These are phyloP conservation scores for Eutrema salsugineum DNA, from an alignment of 441 rosid species.

Conservation along the genomic window DNA sequence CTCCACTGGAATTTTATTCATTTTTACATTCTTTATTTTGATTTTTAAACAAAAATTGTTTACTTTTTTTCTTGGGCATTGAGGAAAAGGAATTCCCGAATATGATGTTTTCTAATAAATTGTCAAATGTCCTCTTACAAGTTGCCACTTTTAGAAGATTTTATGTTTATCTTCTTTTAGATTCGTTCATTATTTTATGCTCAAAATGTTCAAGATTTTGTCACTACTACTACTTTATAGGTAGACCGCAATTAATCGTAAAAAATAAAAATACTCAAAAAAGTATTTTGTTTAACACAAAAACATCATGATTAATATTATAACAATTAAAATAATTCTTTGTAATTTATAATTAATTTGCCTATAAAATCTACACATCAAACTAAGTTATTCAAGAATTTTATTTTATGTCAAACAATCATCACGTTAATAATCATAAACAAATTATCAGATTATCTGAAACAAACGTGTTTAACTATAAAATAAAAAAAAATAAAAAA, in stretches of 20 bases:
- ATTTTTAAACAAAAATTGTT: not conserved
- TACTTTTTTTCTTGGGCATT: not conserved
- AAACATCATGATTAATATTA: too few species aligned
- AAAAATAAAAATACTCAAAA: too few species aligned
- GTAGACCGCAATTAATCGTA: slow-evolving; percentile 5
- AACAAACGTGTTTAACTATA: too few species aligned
- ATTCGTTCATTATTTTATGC: slow-evolving; percentile 1
- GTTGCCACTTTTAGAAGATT: slow-evolving; percentile 26
- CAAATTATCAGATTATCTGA: too few species aligned
- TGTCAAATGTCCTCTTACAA: not conserved
- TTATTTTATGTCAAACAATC: too few species aligned
- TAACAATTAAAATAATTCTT: too few species aligned
- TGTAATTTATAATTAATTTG: too few species aligned
- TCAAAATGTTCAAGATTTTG: not conserved
- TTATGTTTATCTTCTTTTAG: slow-evolving; percentile 23
- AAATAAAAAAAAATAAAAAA: too few species aligned
- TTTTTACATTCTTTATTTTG: not conserved
- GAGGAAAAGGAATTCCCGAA: not conserved
- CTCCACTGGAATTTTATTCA: not conserved
- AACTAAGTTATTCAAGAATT: too few species aligned
- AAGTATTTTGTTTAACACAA: too few species aligned
- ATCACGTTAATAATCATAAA: too few species aligned
- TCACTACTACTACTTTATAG: not conserved
- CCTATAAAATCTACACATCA: too few species aligned
- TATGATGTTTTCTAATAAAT: not conserved